These are phyloP conservation scores for Candida insectorum DNA, from an alignment of 805 yeast genomes.

Conservation along the genomic window DNA sequence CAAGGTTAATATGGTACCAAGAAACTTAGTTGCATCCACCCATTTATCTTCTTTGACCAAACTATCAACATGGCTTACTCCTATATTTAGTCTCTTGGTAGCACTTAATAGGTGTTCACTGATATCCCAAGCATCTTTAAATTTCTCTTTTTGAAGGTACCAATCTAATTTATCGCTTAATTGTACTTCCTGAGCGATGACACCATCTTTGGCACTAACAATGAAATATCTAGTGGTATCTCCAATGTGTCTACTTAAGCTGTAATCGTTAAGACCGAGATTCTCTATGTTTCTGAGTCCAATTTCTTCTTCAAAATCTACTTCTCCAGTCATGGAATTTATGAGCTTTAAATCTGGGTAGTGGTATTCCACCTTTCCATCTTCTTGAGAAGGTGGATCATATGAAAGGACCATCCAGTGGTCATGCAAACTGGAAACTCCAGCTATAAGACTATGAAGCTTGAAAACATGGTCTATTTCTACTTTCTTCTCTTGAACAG, in stretches of 20 bases:
- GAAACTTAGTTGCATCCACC: slow-evolving; percentile 52
- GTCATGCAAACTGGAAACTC: slow-evolving; percentile 72
- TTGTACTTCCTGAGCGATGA: slow-evolving; percentile 69
- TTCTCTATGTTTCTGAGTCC: slow-evolving; percentile 54
- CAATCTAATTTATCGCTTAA: slow-evolving; percentile 69
- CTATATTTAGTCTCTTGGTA: slow-evolving; percentile 53
- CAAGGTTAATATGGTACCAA: slow-evolving; percentile 24
- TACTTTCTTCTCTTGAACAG: slow-evolving; percentile 40
- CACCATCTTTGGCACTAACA: slow-evolving; percentile 78
- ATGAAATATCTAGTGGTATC: slow-evolving; percentile 53
- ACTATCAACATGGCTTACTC: slow-evolving; percentile 51
- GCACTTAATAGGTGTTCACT: slow-evolving; percentile 55
- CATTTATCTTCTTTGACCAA: slow-evolving; percentile 47
- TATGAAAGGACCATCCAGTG: slow-evolving; percentile 59
- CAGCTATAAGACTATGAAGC: slow-evolving; percentile 60
- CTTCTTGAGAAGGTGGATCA: slow-evolving; percentile 31
- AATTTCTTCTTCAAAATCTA: slow-evolving; percentile 75
- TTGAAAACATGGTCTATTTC: slow-evolving; percentile 48
- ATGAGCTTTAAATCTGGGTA: slow-evolving; percentile 77
- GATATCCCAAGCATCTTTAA: slow-evolving; percentile 74
- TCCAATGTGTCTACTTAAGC: slow-evolving; percentile 53
- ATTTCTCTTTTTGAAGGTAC: slow-evolving; percentile 56
- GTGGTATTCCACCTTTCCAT: slow-evolving; percentile 22
- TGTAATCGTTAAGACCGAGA: slow-evolving; percentile 79
- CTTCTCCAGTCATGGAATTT: slow-evolving; percentile 64